A percentile compares a stretch with the other conserved stretches of the same genome.
Evolutionary conservation across 2,329 filamentous ascomycete genomes (phyloP).

Genomic region (Cercospora sp.): DNA sequence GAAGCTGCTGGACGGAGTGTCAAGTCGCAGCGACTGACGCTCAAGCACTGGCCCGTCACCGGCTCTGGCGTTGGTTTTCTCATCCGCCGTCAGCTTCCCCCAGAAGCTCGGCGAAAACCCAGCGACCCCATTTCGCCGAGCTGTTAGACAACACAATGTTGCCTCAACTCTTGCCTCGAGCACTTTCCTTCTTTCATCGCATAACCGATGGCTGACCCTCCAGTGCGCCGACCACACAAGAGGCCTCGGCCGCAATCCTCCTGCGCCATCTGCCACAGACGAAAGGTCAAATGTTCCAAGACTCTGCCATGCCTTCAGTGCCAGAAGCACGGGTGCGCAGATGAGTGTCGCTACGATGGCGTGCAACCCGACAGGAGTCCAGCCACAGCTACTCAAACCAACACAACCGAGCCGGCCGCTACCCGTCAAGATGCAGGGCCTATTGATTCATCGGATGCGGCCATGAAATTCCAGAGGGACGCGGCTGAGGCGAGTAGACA

Average conservation of each 20-base stretch:
- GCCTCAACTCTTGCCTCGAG: background rate
- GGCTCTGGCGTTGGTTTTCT: background rate
- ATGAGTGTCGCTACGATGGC: conserved; percentile 21
- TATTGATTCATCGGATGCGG: background rate
- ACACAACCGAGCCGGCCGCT: background rate
- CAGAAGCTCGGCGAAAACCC: background rate
- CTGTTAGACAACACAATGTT: background rate
- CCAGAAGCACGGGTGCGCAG: conserved; percentile 14
- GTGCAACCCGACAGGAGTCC: background rate
- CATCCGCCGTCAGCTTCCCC: background rate
- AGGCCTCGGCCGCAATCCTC: conserved; percentile 17
- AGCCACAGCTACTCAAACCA: background rate
- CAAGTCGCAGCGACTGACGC: background rate
- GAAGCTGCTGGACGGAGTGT: conserved; percentile 37
- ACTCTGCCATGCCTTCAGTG: conserved; percentile 20
- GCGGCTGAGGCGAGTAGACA: background rate
- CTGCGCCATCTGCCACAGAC: conserved; percentile 19
- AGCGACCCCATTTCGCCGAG: background rate
- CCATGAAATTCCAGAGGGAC: background rate
- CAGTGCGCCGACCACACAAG: conserved; percentile 18
- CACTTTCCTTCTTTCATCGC: background rate
- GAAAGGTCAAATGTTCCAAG: conserved; percentile 21
- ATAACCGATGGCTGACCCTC: conserved; percentile 5
- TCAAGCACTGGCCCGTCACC: background rate
- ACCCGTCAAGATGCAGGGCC: background rate